Conservation (phyloP, 1,139 yeast genomes). For the Yamadazyma membranifaciens region DNA sequence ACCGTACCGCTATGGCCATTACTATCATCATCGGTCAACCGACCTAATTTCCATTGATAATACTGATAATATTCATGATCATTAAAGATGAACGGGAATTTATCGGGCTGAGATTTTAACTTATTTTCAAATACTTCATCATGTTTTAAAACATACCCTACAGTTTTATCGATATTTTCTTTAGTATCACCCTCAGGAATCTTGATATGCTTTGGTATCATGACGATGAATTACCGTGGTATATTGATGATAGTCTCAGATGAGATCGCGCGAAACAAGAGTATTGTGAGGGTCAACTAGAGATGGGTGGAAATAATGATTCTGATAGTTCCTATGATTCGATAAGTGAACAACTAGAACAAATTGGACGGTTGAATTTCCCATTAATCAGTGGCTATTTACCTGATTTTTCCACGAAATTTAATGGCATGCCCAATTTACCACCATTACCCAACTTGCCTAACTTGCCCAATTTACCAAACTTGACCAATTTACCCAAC, state of each 20-base stretch:
- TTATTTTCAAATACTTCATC: slow-evolving; percentile 67
- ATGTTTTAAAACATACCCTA: slow-evolving; percentile 65
- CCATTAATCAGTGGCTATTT: slow-evolving; percentile 4
- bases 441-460: slow-evolving; percentile 6
- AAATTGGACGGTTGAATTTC: slow-evolving; percentile 14
- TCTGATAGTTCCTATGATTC: slow-evolving; percentile 14
- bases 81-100: slow-evolving; percentile 61
- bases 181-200: slow-evolving; percentile 60
- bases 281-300: not conserved
- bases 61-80: slow-evolving; percentile 57
- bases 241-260: not conserved
- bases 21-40: not conserved
- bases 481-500: slow-evolving; percentile 8
- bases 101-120: slow-evolving; percentile 43
- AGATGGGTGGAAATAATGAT: slow-evolving; percentile 1
- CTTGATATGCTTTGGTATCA: slow-evolving; percentile 29
- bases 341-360: slow-evolving; percentile 15
- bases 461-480: slow-evolving; percentile 4
- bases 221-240: not conserved
- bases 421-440: slow-evolving; percentile 1
- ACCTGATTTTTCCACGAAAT: slow-evolving; percentile 6
- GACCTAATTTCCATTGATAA: slow-evolving; percentile 44
- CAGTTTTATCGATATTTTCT: slow-evolving; percentile 68
- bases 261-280: not conserved
- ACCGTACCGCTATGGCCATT: not conserved